A percentile compares a stretch with the other conserved stretches of the same genome.
Conservation (phyloP, 371 early-diverging fungal genomes). For the Apophysomyces variabilis region DNA sequence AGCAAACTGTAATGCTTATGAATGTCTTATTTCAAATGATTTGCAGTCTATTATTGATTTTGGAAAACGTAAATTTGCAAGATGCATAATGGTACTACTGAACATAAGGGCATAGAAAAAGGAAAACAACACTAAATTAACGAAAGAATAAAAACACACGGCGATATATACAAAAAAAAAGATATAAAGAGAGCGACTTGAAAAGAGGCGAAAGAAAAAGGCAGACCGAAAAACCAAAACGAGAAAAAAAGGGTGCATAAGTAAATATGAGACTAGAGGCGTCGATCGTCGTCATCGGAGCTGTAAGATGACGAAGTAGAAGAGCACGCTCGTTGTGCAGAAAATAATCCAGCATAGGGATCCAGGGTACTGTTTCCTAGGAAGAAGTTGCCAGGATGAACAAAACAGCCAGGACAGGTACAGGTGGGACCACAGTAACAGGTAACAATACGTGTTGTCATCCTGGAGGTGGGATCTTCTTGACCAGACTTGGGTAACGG, state of each 20-base stretch:
- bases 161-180: constrained; percentile 9
- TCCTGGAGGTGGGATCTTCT: constrained; percentile 2
- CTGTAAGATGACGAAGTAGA: constrained; percentile 37
- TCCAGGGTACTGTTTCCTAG: constrained; percentile 28
- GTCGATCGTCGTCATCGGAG: constrained; percentile 32
- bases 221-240: not conserved
- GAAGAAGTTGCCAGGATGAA: constrained; percentile 38
- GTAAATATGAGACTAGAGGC: not conserved
- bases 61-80: constrained; percentile 6
- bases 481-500: constrained; percentile 14
- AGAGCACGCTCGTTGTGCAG: constrained; percentile 17
- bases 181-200: constrained; percentile 6
- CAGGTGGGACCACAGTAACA: constrained; percentile 39
- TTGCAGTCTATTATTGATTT: not conserved
- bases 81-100: constrained; percentile 10
- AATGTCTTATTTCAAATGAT: not conserved
- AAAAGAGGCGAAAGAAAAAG: not conserved
- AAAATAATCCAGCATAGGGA: constrained; percentile 33
- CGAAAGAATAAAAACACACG: constrained; percentile 13
- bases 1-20: not conserved
- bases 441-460: constrained; percentile 40
- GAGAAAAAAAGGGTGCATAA: not conserved
- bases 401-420: constrained; percentile 44
- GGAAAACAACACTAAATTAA: constrained; percentile 4
- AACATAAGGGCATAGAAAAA: constrained; percentile 7